Base-by-base conservation (phyloP, 495 filamentous ascomycete genomes). In the Hypoxylon intermedium region DNA sequence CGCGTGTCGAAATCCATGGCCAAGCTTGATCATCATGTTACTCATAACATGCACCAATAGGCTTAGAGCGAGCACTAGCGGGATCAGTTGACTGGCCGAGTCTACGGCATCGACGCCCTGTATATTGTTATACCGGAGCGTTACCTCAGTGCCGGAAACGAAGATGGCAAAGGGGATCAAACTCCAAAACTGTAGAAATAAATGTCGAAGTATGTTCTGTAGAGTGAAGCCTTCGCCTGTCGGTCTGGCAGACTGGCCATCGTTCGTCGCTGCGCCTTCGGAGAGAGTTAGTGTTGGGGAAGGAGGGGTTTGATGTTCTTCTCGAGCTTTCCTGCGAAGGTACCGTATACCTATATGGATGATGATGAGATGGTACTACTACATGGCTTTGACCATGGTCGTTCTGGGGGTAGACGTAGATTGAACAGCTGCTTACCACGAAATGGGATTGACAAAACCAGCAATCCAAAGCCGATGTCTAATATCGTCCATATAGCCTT, bases 401-500 rank as follows among this genome's bases (percentile, higher is more conserved):
- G n/a, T n/a, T n/a, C n/a, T n/a, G n/a, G n/a, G n/a, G n/a, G n/a
- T n/a, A n/a, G n/a, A n/a, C n/a, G n/a, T n/a, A n/a, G n/a, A n/a
- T n/a, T n/a, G n/a, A n/a, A n/a, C n/a, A n/a, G n/a, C n/a, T n/a
- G n/a, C n/a, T n/a, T n/a, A n/a, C n/a, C n/a, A n/a, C n/a, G n/a
- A n/a, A n/a, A n/a, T n/a, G n/a, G n/a, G n/a, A n/a, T n/a, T n/a
- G n/a, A n/a, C n/a, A n/a, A n/a, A n/a, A n/a, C n/a, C n/a, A n/a
- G n/a, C n/a, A n/a, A n/a, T n/a, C n/a, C n/a, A n/a, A n/a, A n/a
- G n/a, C n/a, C n/a, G n/a, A n/a, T n/a, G n/a, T 37, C 33, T 6
- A 34, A 31, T n/a, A 55, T 30, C 3, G 37, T 31, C 58, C 50
- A 62, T 9, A 55, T 42, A 31, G 43, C 56, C 56, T 65, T 65